Base-by-base conservation (phyloP, 305 asterid genomes). In the Fraxinus angustifolia region DNA sequence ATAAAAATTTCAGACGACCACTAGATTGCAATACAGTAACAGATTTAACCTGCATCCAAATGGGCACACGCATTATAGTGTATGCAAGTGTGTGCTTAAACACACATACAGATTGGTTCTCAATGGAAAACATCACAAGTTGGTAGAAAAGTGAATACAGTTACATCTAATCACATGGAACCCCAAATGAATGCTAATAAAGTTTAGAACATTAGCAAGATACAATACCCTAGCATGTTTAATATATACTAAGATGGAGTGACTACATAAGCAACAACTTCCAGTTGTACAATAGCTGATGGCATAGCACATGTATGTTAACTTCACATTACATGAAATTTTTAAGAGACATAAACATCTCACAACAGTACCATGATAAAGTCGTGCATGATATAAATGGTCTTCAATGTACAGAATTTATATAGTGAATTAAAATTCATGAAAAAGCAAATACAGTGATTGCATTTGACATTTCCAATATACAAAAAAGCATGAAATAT, bases 371-470 rank as follows among this genome's bases (percentile, higher is more conserved):
- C 17, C 60, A 79, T 38, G 34, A 75, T 71, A 78, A 30, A 31
- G 73, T 53, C 81, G 70, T 58, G 73, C 79, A 79, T 30, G 62
- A 36, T 35, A 75, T 36, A 82, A 23, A n/a, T 79, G 50, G 65
- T 17, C 80, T 6, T 33, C 42, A 23, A 31, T 7, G 23, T 34
- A 71, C 38, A 17, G 30, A 71, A 71, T n/a, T 16, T 34, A 34
- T 34, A 16, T 33, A 34, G 45, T 28, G 34, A 50, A 40, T 76
- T 80, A 73, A 28, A 76, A 73, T 33, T 70, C 40, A 71, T 40
- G 40, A 62, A 73, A 65, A 62, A 36, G 12, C 76, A 33, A 16
- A 50, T 12, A 78, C 30, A 21, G 48, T 1, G 38, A 53, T 73
- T 38, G 78, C 10, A 40, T 74, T 70, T 48, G 36, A 30, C 38